A percentile compares a stretch with the other conserved stretches of the same genome.
phyloP scores from a whole-genome alignment of 2,329 filamentous ascomycete species.

The Davidsoniella neocaledoniae region DNA sequence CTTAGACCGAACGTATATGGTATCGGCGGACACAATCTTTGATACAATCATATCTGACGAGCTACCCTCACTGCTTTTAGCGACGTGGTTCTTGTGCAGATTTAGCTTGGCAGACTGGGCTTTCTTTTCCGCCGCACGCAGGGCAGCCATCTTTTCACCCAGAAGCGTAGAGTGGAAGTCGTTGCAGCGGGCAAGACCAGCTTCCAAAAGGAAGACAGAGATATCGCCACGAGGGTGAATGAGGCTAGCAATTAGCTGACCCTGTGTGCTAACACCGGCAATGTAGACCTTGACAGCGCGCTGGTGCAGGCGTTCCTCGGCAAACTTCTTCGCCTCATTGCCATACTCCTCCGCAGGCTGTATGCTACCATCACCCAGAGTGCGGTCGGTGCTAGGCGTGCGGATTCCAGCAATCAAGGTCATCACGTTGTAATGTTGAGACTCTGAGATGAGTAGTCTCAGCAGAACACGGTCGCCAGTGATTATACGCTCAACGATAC shows the following conservation, averaged over 20 bases:
- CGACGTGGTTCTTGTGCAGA: slow-evolving; percentile 63
- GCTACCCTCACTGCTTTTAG: slow-evolving; percentile 23
- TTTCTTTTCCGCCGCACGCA: slow-evolving; percentile 72
- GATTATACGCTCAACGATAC: slow-evolving; percentile 77
- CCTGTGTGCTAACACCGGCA: slow-evolving; percentile 75
- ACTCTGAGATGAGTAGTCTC: slow-evolving; percentile 62
- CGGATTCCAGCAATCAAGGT: slow-evolving; percentile 79
- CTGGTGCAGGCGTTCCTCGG: slow-evolving; percentile 73
- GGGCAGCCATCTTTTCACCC: slow-evolving; percentile 68
- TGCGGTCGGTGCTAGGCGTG: slow-evolving; percentile 75
- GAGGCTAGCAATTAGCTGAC: slow-evolving; percentile 74
- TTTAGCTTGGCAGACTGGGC: slow-evolving; percentile 64
- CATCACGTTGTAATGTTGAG: slow-evolving; percentile 77
- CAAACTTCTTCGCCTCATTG: slow-evolving; percentile 74
- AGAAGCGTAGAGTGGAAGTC: slow-evolving; percentile 92
- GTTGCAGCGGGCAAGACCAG: slow-evolving; percentile 79
- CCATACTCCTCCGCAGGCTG: slow-evolving; percentile 80
- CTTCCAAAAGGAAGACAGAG: slow-evolving; percentile 74
- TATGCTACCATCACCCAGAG: slow-evolving; percentile 59
- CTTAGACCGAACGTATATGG: slow-evolving; percentile 73
- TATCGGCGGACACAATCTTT: slow-evolving; percentile 63
- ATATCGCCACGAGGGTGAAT: slow-evolving; percentile 86
- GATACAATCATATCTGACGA: slow-evolving; percentile 69
- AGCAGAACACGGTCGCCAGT: slow-evolving; percentile 81
- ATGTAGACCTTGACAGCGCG: slow-evolving; percentile 69